Base-by-base conservation (phyloP, 2,329 filamentous ascomycete species). In the Fusarium floridanum region DNA sequence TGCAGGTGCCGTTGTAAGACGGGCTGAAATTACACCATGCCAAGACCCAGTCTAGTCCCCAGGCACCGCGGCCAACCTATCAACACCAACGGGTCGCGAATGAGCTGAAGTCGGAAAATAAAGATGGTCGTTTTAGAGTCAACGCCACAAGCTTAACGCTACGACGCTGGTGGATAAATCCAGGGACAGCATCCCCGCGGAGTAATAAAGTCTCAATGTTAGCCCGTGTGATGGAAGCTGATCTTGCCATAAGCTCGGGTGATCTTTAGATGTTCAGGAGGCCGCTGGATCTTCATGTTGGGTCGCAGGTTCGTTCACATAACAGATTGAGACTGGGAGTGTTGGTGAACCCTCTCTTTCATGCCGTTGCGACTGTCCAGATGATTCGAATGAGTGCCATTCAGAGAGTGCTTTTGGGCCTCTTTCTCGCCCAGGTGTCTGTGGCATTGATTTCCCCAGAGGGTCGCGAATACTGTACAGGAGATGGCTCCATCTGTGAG, bases 401-500 rank as follows among this genome's bases (percentile, higher is more conserved):
- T 2, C 43, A 50, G 27, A 56, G 50, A 24, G 48, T 50, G n/a
- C 32, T 60, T 5, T n/a, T 74, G 3, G 8, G 66, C 22, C 48
- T 74, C 29, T 16, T 73, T 7, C n/a, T 70, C 32, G 29, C 67
- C 3, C 53, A 61, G 7, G n/a, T 68, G 3, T 67, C 56, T n/a
- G 39, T 61, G 11, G 66, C 66, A 14, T 24, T 60, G 24, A 50
- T 73, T 6, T 60, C 45, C 50, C 67, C 67, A 7, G 72, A 68
- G 27, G 70, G 56, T n/a, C 36, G 66, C 1, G 72, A 71, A 61
- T 74, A 68, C 32, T 74, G 72, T 16, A 32, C 64, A 14, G 70
- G 72, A 39, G 64, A 71, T 50, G 72, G 70, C 7, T 74, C 72
- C 24, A 74, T 74, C 32, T 74, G 72, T 16, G 55, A 69, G 22